These are phyloP conservation scores for Hypsizygus marmoreus DNA, from an alignment of 768 basidiomycete genomes.

Conservation along the genomic window DNA sequence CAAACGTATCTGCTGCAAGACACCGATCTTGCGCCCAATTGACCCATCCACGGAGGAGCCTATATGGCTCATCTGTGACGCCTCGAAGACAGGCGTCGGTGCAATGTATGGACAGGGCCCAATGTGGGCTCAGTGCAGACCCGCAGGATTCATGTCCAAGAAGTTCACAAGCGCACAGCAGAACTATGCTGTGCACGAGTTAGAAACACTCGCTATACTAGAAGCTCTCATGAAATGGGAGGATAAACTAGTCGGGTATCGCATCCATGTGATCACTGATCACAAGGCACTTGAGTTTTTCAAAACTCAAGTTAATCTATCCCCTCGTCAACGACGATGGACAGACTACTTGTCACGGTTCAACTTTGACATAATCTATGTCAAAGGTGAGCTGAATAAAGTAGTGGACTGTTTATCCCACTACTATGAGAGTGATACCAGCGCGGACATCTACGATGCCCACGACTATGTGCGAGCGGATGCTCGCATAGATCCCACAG, in stretches of 20 bases:
- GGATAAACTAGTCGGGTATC: too few relatives aligned
- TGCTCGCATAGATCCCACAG: slow-evolving; percentile 16
- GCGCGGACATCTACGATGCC: slow-evolving; percentile 9
- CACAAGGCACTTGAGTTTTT: too few relatives aligned
- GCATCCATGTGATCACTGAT: too few relatives aligned
- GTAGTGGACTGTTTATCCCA: slow-evolving; percentile 32
- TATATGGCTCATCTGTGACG: slow-evolving; percentile 1
- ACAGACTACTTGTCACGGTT: slow-evolving; percentile 30
- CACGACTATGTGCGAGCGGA: slow-evolving; percentile 24
- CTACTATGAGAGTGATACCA: slow-evolving; percentile 28
- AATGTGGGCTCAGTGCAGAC: slow-evolving; percentile 10
- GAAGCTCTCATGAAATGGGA: too few relatives aligned
- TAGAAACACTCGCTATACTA: too few relatives aligned
- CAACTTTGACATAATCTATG: slow-evolving; percentile 26
- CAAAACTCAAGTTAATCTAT: slow-evolving; percentile 11
- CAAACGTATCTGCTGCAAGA: not conserved
- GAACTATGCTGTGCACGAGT: too few relatives aligned
- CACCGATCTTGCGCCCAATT: not conserved
- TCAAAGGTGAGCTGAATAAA: slow-evolving; percentile 25
- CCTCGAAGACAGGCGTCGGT: slow-evolving; percentile 8
- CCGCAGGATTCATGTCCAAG: slow-evolving; percentile 21
- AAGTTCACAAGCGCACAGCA: slow-evolving; percentile 16
- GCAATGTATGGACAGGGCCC: not conserved
- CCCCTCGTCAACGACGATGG: slow-evolving; percentile 27
- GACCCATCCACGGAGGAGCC: not conserved